These are phyloP conservation scores for Penicillium arizonense DNA, from an alignment of 495 filamentous ascomycete species.

Conservation along the genomic window DNA sequence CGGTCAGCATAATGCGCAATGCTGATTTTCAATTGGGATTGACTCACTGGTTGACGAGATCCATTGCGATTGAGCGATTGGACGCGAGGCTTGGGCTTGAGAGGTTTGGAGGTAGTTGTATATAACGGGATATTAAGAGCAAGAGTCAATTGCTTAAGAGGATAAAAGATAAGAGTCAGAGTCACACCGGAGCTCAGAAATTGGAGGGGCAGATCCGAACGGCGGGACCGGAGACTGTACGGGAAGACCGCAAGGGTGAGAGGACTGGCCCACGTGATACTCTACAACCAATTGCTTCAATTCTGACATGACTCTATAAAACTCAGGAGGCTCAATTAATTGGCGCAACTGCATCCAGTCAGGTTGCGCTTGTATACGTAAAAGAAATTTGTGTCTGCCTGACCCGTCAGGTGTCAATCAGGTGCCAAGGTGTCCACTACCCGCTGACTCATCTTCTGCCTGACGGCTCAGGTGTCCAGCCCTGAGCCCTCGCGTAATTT, in stretches of 20 bases:
- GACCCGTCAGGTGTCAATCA: neutral
- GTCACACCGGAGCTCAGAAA: slow-evolving; percentile 23
- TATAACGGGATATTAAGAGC: neutral
- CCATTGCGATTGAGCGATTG: slow-evolving; percentile 51
- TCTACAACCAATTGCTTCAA: too few species aligned
- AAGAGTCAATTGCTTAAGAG: slow-evolving; percentile 11
- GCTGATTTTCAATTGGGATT: slow-evolving; percentile 9
- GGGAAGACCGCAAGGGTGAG: neutral
- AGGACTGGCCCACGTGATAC: slow-evolving; percentile 10
- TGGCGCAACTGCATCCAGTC: too few species aligned
- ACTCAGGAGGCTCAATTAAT: too few species aligned
- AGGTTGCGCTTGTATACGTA: too few species aligned
- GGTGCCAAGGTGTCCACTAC: slow-evolving; percentile 3
- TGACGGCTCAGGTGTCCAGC: slow-evolving; percentile 35
- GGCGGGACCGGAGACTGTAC: slow-evolving; percentile 6
- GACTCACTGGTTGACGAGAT: slow-evolving; percentile 83
- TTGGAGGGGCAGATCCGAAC: slow-evolving; percentile 27
- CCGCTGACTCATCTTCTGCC: slow-evolving; percentile 20
- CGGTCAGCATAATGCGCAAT: slow-evolving; percentile 1
- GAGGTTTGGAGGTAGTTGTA: neutral
- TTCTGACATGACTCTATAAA: too few species aligned
- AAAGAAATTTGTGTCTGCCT: slow-evolving; percentile 4
- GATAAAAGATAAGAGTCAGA: slow-evolving; percentile 1
- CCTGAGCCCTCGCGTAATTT: slow-evolving; percentile 43
- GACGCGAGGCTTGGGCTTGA: slow-evolving; percentile 27